These are phyloP conservation scores for Stachybotrys elegans DNA, from an alignment of 2,329 filamentous ascomycete species.

Conservation along the genomic window DNA sequence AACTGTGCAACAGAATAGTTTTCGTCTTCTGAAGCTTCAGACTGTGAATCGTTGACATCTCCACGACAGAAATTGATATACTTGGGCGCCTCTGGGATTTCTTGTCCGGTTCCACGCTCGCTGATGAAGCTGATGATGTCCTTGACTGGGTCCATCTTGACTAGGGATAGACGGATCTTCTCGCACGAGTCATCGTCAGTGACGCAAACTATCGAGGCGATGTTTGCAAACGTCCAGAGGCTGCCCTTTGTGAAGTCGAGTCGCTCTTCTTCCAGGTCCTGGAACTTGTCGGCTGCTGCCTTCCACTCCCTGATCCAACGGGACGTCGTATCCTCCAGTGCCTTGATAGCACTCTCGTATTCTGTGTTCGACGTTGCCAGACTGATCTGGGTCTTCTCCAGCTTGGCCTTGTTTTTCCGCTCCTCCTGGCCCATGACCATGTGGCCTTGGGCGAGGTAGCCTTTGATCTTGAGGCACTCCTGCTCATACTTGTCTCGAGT, in stretches of 20 bases:
- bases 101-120: conserved; percentile 85
- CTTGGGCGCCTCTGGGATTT: conserved; percentile 93
- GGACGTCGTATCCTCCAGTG: conserved; percentile 88
- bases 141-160: conserved; percentile 94
- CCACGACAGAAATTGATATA: conserved; percentile 99
- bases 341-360: conserved; percentile 89
- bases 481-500: conserved; percentile 93
- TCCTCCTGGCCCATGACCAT: conserved; percentile 99
- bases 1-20: conserved; percentile 95
- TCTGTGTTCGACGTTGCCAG: conserved; percentile 86
- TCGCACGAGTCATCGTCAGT: conserved; percentile 96
- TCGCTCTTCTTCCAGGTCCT: conserved; percentile 95
- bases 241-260: conserved; percentile 97
- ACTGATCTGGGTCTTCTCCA: conserved; percentile 97
- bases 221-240: conserved; percentile 96
- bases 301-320: conserved; percentile 99
- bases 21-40: conserved; percentile 80
- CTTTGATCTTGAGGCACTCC: conserved; percentile 96
- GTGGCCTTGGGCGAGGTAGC: conserved; percentile 94
- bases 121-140: conserved; percentile 88
- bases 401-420: conserved; percentile 95
- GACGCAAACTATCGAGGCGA: conserved; percentile 94
- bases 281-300: conserved; percentile 95
- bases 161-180: conserved; percentile 87
- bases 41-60: conserved; percentile 73